A percentile compares a stretch with the other conserved stretches of the same genome.
Conservation (phyloP, 208 protist species). For the Trypanosomatidae sp. region DNA sequence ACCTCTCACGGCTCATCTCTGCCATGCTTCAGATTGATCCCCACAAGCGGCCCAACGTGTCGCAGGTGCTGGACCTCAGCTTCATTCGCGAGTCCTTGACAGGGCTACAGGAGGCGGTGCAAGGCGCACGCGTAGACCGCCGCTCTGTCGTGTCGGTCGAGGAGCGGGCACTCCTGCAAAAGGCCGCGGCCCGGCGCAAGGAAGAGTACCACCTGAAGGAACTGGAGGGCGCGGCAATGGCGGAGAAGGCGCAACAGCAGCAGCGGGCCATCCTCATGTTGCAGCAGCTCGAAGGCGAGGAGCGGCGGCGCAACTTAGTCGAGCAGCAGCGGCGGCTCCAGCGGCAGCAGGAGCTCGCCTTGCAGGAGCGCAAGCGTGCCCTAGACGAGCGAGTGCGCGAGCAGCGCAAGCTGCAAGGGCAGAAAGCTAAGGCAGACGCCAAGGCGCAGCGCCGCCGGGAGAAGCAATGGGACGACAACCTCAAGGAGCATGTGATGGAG, state of each 20-base stretch:
- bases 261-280: conserved; percentile 40
- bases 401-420: conserved; percentile 55
- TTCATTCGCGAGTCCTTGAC: conserved; percentile 79
- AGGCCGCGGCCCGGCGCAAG: conserved; percentile 31
- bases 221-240: conserved; percentile 46
- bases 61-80: conserved; percentile 71
- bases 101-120: conserved; percentile 60
- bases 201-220: conserved; percentile 57
- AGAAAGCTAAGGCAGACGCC: conserved; percentile 42
- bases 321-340: conserved; percentile 48
- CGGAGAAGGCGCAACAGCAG: conserved; percentile 47
- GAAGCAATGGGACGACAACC: conserved; percentile 78
- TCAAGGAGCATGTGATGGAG: conserved; percentile 40
- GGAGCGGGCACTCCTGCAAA: conserved; percentile 46
- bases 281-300: conserved; percentile 54
- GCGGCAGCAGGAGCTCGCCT: conserved; percentile 49
- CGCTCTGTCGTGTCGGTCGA: conserved; percentile 45
- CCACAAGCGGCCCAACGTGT: conserved; percentile 72
- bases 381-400: conserved; percentile 67
- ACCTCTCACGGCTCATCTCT: conserved; percentile 74
- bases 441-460: conserved; percentile 53
- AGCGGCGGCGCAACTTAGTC: conserved; percentile 44
- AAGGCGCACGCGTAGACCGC: conserved; percentile 44
- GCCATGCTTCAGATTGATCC: conserved; percentile 90
- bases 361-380: conserved; percentile 52